Base-by-base conservation (phyloP, 768 basidiomycete genomes). In the Phanerochaete sordida region DNA sequence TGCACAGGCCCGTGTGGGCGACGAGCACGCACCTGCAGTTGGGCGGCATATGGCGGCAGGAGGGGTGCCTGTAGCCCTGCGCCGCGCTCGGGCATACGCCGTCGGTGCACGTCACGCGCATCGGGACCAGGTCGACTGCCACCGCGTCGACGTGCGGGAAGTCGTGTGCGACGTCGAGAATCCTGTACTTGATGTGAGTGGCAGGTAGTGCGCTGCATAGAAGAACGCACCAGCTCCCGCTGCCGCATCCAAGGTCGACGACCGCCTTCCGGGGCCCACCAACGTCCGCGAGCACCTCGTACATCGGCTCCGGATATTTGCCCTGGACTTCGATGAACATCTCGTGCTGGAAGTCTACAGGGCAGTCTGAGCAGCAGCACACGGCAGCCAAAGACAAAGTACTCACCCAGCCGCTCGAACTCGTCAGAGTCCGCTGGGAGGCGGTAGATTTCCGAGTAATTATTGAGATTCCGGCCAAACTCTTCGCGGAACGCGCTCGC, bases 371-470 rank as follows among this genome's bases (percentile, higher is more conserved):
- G 56, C n/a, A 13, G 33, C 33, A 13, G 33, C 6, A 35, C 6
- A 35, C 33, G 13, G 33, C 33, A 35, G 33, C 33, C 13, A 13
- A n/a, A 7, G 33, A 13, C 35, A 57, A 23, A 43, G 27, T 23
- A 73, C 82, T 50, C 63, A 90, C 90, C 80, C 35, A 90, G 80
- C 59, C 90, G 81, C 31, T 84, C 79, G 26, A 88, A 73, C 64
- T 92, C 91, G 65, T 90, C 88, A 7, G 88, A 86, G 63, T 92
- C 91, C 24, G 89, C 91, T 13, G 91, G 88, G 26, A 93, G 76
- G 45, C 81, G 81, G 67, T 93, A 93, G 1, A 92, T 80, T 47
- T 91, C 88, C 1, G 90, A 91, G 64, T 87, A 87, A 62, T 84
- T 90, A 73, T 91, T 91, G 47, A 92, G 70, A 30, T 77, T 80